Evolutionary conservation across 1,139 yeast genomes (phyloP).

Genomic region (Zygoascus sp.): DNA sequence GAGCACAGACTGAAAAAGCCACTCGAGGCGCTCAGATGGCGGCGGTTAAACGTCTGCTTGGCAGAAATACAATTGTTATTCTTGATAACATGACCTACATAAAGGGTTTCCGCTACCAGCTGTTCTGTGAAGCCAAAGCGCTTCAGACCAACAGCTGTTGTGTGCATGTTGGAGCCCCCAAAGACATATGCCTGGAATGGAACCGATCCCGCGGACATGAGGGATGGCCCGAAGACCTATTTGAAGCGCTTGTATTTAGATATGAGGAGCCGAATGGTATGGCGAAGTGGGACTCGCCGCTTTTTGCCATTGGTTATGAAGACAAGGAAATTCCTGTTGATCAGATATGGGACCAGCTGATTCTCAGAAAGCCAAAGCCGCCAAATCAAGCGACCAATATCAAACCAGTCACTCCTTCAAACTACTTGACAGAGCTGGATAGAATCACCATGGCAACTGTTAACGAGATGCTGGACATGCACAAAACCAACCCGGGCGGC

Average conservation of each 20-base stretch:
- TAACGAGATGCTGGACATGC: constrained; percentile 54
- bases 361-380: constrained; percentile 51
- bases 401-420: constrained; percentile 73
- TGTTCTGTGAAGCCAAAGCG: constrained; percentile 89
- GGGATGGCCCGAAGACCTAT: constrained; percentile 64
- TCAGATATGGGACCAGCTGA: constrained; percentile 68
- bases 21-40: constrained; percentile 82
- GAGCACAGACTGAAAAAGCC: constrained; percentile 57
- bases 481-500: constrained; percentile 54
- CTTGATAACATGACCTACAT: constrained; percentile 85
- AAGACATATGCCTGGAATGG: constrained; percentile 59
- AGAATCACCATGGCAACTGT: constrained; percentile 62
- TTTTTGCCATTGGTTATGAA: constrained; percentile 63
- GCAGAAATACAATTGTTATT: constrained; percentile 66
- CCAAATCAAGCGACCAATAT: constrained; percentile 40
- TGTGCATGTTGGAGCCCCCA: constrained; percentile 68
- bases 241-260: constrained; percentile 70
- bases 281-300: constrained; percentile 92
- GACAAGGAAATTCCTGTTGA: constrained; percentile 53
- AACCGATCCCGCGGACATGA: constrained; percentile 39
- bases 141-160: constrained; percentile 79
- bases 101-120: constrained; percentile 91
- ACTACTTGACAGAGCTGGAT: constrained; percentile 78
- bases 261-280: constrained; percentile 90
- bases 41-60: constrained; percentile 78